Evolutionary conservation across 495 filamentous ascomycete genomes (phyloP), one percentile per base, ranked within the genome.

Genomic region (Penicillium silybi): DNA sequence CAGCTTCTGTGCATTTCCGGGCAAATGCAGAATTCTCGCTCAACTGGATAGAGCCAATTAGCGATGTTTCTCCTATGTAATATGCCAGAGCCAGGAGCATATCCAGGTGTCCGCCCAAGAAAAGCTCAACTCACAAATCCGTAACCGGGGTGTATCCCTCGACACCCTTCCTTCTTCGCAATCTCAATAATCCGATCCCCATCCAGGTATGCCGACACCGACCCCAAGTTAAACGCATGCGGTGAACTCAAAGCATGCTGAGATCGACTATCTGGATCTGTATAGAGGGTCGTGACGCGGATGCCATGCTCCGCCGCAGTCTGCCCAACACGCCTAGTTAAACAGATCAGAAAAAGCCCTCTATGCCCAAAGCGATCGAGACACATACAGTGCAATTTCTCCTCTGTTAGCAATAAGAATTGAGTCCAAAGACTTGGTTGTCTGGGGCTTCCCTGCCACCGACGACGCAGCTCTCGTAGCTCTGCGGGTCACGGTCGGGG

Each of bases 331-430:
- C 93, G 87, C 47, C 84, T 87, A 41, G 15, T 4, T 19, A 8
- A 22, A 38, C 52, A 37, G 40, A 49, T 60, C 42, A 61, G 5
- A 17, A 23, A 17, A 42, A 27, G 10, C 22, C 34, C 3, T 10
- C 9, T 17, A 26, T 19, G n/a, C 10, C 17, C 13, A 2, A 43
- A 35, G 37, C n/a, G n/a, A 48, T 46, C 39, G 44, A 26, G 13
- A 15, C 37, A 68, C 78, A 44, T 65, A 87, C 77, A 97, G 75
- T 46, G 93, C 95, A 62, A 99, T 99, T 66, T 99, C 93, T 53
- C 93, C 93, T 57, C 93, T 84, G 64, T 99, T 99, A 15, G 93
- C 93, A 63, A 99, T 97, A 1, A 97, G 76, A 43, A 97, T 86
- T 15, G 90, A 95, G 41, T 85, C 85, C 48, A 97, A 77, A 10